A percentile compares a stretch with the other conserved stretches of the same genome.
phyloP scores from a whole-genome alignment of 371 early-diverging fungal genomes.

The Zychaea mexicana region DNA sequence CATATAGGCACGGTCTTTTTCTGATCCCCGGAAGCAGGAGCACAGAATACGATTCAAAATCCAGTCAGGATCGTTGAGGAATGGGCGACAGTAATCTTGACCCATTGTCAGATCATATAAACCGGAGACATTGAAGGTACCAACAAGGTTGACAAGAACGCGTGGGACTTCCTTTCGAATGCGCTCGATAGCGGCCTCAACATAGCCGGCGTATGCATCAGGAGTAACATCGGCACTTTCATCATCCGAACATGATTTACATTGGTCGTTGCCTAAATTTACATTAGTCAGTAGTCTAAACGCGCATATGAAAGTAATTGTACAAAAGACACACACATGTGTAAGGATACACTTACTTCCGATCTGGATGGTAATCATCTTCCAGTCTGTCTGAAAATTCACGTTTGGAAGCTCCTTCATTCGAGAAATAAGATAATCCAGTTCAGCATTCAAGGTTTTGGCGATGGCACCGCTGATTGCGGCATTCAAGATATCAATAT shows the following conservation, averaged over 20 bases:
- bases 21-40: neutral
- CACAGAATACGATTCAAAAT: slow-evolving; percentile 13
- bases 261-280: slow-evolving; percentile 22
- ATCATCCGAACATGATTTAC: slow-evolving; percentile 8
- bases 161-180: slow-evolving; percentile 14
- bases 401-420: slow-evolving; percentile 16
- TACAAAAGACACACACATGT: neutral
- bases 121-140: slow-evolving; percentile 14
- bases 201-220: slow-evolving; percentile 9
- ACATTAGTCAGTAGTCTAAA: neutral
- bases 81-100: slow-evolving; percentile 11
- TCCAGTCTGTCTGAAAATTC: slow-evolving; percentile 38
- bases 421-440: slow-evolving; percentile 37
- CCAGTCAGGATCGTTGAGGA: neutral
- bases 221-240: slow-evolving; percentile 9
- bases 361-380: slow-evolving; percentile 46
- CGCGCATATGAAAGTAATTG: neutral
- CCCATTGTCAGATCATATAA: slow-evolving; percentile 10
- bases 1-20: slow-evolving; percentile 6
- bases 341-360: slow-evolving; percentile 38
- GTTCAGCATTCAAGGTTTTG: slow-evolving; percentile 28
- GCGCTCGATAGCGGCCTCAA: slow-evolving; percentile 12
- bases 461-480: slow-evolving; percentile 46
- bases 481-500: slow-evolving; percentile 24
- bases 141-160: slow-evolving; percentile 13